Evolutionary conservation across 2,329 filamentous ascomycete species (phyloP), one percentile per base, ranked within the genome.

Genomic region (Colletotrichum salicis): DNA sequence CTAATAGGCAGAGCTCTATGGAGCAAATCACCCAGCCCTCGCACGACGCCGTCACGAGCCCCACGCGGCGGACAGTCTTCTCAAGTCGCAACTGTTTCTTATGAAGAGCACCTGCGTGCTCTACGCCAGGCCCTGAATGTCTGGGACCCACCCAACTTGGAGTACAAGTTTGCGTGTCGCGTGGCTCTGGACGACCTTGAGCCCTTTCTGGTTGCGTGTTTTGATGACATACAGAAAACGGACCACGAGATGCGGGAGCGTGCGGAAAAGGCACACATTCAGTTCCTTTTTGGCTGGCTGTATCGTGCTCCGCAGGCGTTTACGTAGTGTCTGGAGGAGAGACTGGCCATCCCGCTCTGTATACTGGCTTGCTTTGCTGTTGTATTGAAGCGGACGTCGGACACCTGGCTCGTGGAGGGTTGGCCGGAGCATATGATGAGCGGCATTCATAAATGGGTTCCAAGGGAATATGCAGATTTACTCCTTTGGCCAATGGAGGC

Each of bases 341-440:
- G 27, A 31, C 31, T 55, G 22, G 4, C 61, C 22, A 31, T 56
- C 6, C 15, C 61, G 33, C 27, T 56, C 11, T 51, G 31, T 22
- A 56, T 64, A 13, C 51, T 64, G 0, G 31, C 31, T 41, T 41
- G 29, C 12, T 64, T 64, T 24, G 22, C 22, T 13, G 51, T 64
- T 0, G 61, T 64, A 4, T 24, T 63, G 29, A 63, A 63, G 27
- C 29, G 29, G n/a, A 10, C 37, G 0, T 48, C 35, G 22, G 12
- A 33, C 1, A 31, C 31, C 8, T 64, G 61, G 61, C 48, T 31
- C n/a, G 48, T 22, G 22, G 48, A 64, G n/a, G 61, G 29, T 0
- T 55, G 61, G 61, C 48, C 48, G 24, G 48, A 64, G 13, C 48
- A 55, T n/a, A 64, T 55, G 1, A 54, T 64, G 48, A 13, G 31